phyloP scores from a whole-genome alignment of 805 yeast species.

The Debaryomyces tyrocola region DNA sequence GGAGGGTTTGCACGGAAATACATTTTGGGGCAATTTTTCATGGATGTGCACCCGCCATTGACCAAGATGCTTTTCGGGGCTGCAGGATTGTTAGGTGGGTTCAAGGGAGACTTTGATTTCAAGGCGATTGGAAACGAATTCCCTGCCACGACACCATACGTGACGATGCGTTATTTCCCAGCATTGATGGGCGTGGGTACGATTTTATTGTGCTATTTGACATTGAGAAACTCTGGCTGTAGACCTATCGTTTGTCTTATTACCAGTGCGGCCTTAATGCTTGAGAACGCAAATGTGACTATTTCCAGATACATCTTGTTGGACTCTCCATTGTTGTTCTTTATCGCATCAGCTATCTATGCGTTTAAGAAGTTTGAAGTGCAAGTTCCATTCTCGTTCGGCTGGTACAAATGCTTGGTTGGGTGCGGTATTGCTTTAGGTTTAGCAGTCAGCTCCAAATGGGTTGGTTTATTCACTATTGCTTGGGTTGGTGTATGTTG shows the following conservation, averaged over 20 bases:
- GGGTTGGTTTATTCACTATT: slow-evolving; percentile 83
- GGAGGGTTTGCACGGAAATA: slow-evolving; percentile 95
- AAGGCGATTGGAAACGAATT: slow-evolving; percentile 62
- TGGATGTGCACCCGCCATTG: slow-evolving; percentile 81
- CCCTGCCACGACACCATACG: slow-evolving; percentile 63
- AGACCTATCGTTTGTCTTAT: slow-evolving; percentile 60
- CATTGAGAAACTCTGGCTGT: slow-evolving; percentile 71
- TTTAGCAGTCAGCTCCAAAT: slow-evolving; percentile 70
- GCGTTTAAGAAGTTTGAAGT: slow-evolving; percentile 66
- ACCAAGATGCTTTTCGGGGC: slow-evolving; percentile 77
- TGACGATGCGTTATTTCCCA: slow-evolving; percentile 67
- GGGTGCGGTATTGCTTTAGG: slow-evolving; percentile 74
- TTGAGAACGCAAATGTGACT: slow-evolving; percentile 71
- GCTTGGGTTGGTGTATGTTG: slow-evolving; percentile 74
- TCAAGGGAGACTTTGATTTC: slow-evolving; percentile 68
- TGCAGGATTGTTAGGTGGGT: slow-evolving; percentile 66
- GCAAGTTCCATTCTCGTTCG: slow-evolving; percentile 56
- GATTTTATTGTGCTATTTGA: slow-evolving; percentile 61
- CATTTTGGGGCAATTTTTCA: slow-evolving; percentile 59
- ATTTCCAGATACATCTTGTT: slow-evolving; percentile 73
- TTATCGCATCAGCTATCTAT: slow-evolving; percentile 70
- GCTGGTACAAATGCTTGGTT: slow-evolving; percentile 59
- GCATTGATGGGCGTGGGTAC: slow-evolving; percentile 70
- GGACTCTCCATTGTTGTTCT: slow-evolving; percentile 75
- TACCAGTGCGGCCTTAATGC: slow-evolving; percentile 54